These are phyloP conservation scores for Herpetospermum pedunculosum DNA, from an alignment of 306 rosid genomes.

Conservation along the genomic window DNA sequence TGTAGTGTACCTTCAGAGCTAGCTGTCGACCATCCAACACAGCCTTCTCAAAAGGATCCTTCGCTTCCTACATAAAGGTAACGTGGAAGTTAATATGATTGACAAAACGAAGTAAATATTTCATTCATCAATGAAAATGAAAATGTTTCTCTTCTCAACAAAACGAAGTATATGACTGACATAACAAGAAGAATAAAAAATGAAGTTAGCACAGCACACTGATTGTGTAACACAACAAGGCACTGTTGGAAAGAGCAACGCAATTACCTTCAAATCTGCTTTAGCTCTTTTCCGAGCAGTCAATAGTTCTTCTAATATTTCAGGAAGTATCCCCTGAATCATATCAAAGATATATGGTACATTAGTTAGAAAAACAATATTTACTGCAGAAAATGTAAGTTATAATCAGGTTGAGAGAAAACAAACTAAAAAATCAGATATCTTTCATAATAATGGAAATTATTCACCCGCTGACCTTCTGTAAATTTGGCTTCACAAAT, in stretches of 20 bases:
- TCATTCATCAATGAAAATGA: too few species aligned
- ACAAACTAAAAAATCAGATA: background rate
- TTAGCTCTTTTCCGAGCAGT: slow-evolving; percentile 93
- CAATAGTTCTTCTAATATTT: slow-evolving; percentile 90
- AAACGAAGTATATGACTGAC: background rate
- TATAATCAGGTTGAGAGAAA: background rate
- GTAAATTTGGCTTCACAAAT: slow-evolving; percentile 73
- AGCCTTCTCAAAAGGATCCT: slow-evolving; percentile 92
- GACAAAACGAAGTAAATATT: background rate
- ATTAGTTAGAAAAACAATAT: background rate
- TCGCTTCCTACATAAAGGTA: slow-evolving; percentile 49
- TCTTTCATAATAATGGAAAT: background rate
- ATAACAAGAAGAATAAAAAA: background rate
- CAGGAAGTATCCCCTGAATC: slow-evolving; percentile 93
- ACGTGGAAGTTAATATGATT: slow-evolving; percentile 5
- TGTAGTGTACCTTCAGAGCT: slow-evolving; percentile 60
- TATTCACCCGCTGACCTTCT: slow-evolving; percentile 41
- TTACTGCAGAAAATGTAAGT: background rate
- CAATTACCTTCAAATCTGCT: slow-evolving; percentile 77
- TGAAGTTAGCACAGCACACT: slow-evolving; percentile 7
- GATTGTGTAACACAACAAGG: slow-evolving; percentile 13
- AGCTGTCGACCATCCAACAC: slow-evolving; percentile 94
- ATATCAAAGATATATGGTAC: background rate
- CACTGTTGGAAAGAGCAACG: background rate
- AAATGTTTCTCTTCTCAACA: too few species aligned